A percentile compares a stretch with the other conserved stretches of the same genome.
Conservation (phyloP, 257 asterid species). For the Eucommia ulmoides region DNA sequence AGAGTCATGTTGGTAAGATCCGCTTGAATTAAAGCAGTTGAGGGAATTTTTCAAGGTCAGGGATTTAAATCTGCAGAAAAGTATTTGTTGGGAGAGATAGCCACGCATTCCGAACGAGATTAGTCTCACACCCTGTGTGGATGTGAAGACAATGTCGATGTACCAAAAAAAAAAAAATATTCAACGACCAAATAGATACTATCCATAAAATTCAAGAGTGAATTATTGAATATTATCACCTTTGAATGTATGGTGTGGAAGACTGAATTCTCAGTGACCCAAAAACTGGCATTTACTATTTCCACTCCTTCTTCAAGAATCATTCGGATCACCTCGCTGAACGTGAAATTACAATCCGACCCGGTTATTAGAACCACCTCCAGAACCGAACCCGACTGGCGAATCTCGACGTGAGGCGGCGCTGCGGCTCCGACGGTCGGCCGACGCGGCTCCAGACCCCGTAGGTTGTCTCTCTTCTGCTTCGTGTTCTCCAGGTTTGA, state of each 20-base stretch:
- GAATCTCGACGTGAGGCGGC: neutral
- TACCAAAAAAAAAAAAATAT: no score
- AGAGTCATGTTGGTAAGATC: no score
- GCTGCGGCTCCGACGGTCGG: neutral
- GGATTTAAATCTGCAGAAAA: no score
- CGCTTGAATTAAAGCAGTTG: no score
- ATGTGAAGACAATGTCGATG: no score
- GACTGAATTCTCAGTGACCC: neutral
- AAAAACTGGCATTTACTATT: neutral
- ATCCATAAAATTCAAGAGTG: no score
- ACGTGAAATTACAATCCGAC: neutral
- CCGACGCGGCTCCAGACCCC: neutral
- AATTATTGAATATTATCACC: neutral
- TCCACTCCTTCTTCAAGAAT: neutral
- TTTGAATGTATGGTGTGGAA: neutral
- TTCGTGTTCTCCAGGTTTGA: constrained; percentile 43
- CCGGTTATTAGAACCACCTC: neutral
- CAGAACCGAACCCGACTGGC: neutral
- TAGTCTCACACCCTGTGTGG: no score
- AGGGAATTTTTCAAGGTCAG: no score
- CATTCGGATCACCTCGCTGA: neutral
- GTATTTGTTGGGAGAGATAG: no score
- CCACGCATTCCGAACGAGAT: no score
- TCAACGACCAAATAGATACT: no score
- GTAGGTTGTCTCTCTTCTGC: constrained; percentile 27